A percentile compares a stretch with the other conserved stretches of the same genome.
Conservation (phyloP, 495 filamentous ascomycete genomes). For the Neurospora cerealis region DNA sequence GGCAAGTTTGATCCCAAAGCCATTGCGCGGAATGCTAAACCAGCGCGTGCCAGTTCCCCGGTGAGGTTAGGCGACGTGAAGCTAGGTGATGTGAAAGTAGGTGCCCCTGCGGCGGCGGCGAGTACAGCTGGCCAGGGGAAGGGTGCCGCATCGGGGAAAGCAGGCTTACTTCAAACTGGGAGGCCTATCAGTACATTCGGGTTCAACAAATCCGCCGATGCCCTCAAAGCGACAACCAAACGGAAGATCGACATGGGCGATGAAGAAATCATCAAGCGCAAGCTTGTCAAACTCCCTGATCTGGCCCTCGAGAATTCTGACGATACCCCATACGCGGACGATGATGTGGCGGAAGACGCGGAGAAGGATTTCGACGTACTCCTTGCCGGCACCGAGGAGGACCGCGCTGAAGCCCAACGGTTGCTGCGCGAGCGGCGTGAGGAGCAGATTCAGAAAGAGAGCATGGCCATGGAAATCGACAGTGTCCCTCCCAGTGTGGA, state of each 20-base stretch:
- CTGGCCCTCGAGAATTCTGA: conserved; percentile 55
- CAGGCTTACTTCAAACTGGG: conserved; percentile 20
- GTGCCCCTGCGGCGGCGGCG: background rate
- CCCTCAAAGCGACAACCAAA: conserved; percentile 58
- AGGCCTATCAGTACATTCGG: conserved; percentile 69
- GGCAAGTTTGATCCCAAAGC: conserved; percentile 88
- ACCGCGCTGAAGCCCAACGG: conserved; percentile 72
- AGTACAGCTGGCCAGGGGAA: conserved; percentile 3
- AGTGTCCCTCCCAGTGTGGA: conserved; percentile 3
- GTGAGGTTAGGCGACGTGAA: conserved; percentile 30
- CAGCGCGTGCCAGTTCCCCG: conserved; percentile 34
- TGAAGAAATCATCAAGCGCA: conserved; percentile 75
- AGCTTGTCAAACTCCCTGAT: conserved; percentile 77
- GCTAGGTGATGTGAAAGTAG: conserved; percentile 21
- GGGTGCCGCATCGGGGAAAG: background rate
- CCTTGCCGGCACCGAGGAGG: conserved; percentile 64
- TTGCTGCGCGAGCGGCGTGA: conserved; percentile 49
- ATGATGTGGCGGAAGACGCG: conserved; percentile 49
- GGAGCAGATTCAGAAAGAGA: conserved; percentile 36
- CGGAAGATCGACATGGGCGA: conserved; percentile 76
- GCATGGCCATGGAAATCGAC: conserved; percentile 45
- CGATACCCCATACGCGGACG: conserved; percentile 47
- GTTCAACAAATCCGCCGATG: conserved; percentile 58
- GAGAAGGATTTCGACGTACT: conserved; percentile 63
- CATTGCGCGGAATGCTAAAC: conserved; percentile 63